A percentile compares a stretch with the other conserved stretches of the same genome.
These are phyloP conservation scores for Prunus campanulata DNA, from an alignment of 306 rosid genomes.

Conservation along the genomic window DNA sequence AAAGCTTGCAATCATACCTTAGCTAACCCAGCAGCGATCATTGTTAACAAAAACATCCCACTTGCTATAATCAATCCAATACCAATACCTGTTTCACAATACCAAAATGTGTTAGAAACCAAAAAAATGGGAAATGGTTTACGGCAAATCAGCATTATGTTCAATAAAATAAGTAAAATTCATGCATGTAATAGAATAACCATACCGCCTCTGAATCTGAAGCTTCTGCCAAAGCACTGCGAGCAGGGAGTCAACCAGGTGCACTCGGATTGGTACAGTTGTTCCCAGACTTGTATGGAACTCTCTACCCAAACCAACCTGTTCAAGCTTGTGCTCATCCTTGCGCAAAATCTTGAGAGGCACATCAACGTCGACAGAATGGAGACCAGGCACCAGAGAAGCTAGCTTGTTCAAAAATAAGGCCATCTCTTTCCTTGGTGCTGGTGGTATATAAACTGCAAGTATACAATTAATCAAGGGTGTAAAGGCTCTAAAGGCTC, in stretches of 20 bases:
- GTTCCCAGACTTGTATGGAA: slow-evolving; percentile 87
- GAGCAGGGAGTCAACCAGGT: slow-evolving; percentile 55
- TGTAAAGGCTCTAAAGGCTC: too few species aligned
- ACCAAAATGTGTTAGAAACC: too few species aligned
- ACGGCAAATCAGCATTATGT: background rate
- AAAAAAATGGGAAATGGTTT: slow-evolving; percentile 5
- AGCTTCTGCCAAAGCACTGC: too few species aligned
- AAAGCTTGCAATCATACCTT: slow-evolving; percentile 45
- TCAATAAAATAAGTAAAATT: too few species aligned
- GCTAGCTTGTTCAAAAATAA: slow-evolving; percentile 50
- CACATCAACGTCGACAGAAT: slow-evolving; percentile 62
- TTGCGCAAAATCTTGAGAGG: slow-evolving; percentile 56
- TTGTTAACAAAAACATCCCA: slow-evolving; percentile 87
- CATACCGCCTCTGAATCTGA: too few species aligned
- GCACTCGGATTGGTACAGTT: slow-evolving; percentile 40
- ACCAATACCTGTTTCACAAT: too few species aligned
- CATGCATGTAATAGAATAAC: too few species aligned
- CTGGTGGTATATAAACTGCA: slow-evolving; percentile 23
- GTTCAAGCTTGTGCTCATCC: slow-evolving; percentile 60
- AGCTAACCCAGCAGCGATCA: slow-evolving; percentile 61
- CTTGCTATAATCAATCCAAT: background rate
- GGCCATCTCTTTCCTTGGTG: slow-evolving; percentile 40
- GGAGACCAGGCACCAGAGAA: slow-evolving; percentile 55
- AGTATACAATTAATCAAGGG: slow-evolving; percentile 14
- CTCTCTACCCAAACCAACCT: slow-evolving; percentile 64